phyloP scores from a whole-genome alignment of 257 asterid genomes.

The Solanum ossicruentum region DNA sequence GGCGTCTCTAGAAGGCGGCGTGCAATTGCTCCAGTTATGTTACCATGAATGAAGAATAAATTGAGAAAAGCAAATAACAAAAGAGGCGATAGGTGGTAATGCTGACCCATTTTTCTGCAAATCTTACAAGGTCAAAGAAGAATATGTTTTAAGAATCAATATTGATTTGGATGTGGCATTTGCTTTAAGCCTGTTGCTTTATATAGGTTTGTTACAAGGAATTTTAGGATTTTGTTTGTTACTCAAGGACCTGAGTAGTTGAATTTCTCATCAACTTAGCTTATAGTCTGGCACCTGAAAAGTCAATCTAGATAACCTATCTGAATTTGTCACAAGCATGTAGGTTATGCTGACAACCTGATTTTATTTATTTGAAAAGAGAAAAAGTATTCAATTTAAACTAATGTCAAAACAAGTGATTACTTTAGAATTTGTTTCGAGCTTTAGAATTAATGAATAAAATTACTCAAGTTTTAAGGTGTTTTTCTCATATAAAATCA shows the following conservation, averaged over 20 bases:
- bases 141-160: too few species aligned
- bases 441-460: neutral
- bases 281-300: neutral
- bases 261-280: conserved; percentile 12
- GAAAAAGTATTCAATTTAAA: neutral
- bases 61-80: neutral
- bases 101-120: neutral
- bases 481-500: too few species aligned
- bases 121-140: neutral
- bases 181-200: neutral
- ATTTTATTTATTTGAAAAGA: neutral
- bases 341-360: neutral
- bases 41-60: conserved; percentile 1
- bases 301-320: neutral
- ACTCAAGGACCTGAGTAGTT: conserved; percentile 4
- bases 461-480: too few species aligned
- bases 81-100: neutral
- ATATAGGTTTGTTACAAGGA: conserved; percentile 5
- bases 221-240: conserved; percentile 1
- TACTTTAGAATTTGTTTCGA: neutral
- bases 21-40: neutral
- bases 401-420: neutral
- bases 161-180: neutral
- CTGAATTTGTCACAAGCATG: neutral
- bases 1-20: neutral